Conservation (phyloP, 2,329 filamentous ascomycete genomes). For the Botrytis paeoniae region DNA sequence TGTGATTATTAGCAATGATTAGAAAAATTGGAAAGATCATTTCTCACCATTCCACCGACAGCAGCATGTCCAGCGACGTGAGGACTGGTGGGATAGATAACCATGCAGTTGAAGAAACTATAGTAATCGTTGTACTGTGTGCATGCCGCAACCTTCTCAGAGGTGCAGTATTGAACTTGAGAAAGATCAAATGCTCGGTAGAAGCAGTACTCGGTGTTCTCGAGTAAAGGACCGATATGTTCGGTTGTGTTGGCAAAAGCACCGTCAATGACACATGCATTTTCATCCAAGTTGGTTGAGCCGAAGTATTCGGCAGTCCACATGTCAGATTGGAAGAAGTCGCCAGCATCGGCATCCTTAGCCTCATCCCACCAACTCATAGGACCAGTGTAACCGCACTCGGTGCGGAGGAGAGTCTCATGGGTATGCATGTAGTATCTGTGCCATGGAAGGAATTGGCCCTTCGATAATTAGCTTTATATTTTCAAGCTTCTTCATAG, state of each 20-base stretch:
- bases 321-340: background rate
- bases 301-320: background rate
- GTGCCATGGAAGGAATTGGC: background rate
- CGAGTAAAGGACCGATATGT: background rate
- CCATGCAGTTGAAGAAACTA: constrained; percentile 6
- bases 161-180: background rate
- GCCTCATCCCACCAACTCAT: background rate
- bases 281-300: background rate
- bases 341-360: background rate
- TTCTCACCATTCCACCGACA: background rate
- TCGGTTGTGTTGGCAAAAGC: constrained; percentile 8
- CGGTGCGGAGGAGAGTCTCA: background rate
- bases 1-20: too few relatives aligned
- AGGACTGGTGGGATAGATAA: background rate
- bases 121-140: constrained; percentile 1
- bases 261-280: background rate
- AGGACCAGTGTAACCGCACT: background rate
- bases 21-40: too few relatives aligned
- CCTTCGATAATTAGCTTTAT: background rate
- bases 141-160: background rate
- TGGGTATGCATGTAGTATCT: background rate
- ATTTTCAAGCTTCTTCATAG: background rate
- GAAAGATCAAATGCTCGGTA: background rate
- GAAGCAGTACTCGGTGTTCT: constrained; percentile 10
- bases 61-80: background rate